Percentiles rank a stretch among this genome's conserved stretches.
These are phyloP conservation scores for Daldinia bambusicola DNA, from an alignment of 495 filamentous ascomycete genomes.

Conservation along the genomic window DNA sequence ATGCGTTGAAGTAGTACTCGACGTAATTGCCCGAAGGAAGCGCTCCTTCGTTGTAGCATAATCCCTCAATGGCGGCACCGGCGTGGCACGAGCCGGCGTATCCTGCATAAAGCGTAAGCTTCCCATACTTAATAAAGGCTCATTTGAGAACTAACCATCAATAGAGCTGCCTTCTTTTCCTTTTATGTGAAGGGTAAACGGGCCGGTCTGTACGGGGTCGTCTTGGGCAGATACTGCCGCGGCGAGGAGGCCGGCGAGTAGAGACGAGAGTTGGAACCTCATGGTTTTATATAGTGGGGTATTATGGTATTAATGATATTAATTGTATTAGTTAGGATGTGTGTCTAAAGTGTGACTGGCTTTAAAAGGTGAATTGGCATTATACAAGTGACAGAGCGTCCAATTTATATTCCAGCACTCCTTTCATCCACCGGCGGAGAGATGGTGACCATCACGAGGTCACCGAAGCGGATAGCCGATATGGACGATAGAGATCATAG, in stretches of 20 bases:
- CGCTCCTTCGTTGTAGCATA: slow-evolving; percentile 55
- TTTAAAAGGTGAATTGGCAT: background rate
- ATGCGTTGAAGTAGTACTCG: slow-evolving; percentile 56
- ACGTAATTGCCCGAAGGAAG: slow-evolving; percentile 26
- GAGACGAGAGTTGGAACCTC: slow-evolving; percentile 46
- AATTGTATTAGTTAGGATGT: background rate
- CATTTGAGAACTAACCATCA: slow-evolving; percentile 47
- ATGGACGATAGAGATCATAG: slow-evolving; percentile 11
- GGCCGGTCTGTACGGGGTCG: slow-evolving; percentile 50
- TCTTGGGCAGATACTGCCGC: slow-evolving; percentile 51
- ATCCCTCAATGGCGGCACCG: slow-evolving; percentile 64
- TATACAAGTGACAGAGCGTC: slow-evolving; percentile 1
- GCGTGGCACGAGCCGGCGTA: slow-evolving; percentile 63
- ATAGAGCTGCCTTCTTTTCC: slow-evolving; percentile 44
- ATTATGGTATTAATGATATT: background rate
- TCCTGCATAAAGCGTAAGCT: slow-evolving; percentile 49
- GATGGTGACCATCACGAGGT: slow-evolving; percentile 32
- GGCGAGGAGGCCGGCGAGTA: slow-evolving; percentile 44
- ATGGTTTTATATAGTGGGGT: slow-evolving; percentile 38
- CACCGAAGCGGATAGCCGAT: slow-evolving; percentile 4
- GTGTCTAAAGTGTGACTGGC: background rate
- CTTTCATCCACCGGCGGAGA: slow-evolving; percentile 3
- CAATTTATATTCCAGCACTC: slow-evolving; percentile 30
- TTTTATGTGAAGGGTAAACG: slow-evolving; percentile 54
- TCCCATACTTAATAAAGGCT: slow-evolving; percentile 37